Evolutionary conservation across 805 yeast genomes (phyloP), one percentile per base, ranked within the genome.

Genomic region (Metschnikowia lachancei): DNA sequence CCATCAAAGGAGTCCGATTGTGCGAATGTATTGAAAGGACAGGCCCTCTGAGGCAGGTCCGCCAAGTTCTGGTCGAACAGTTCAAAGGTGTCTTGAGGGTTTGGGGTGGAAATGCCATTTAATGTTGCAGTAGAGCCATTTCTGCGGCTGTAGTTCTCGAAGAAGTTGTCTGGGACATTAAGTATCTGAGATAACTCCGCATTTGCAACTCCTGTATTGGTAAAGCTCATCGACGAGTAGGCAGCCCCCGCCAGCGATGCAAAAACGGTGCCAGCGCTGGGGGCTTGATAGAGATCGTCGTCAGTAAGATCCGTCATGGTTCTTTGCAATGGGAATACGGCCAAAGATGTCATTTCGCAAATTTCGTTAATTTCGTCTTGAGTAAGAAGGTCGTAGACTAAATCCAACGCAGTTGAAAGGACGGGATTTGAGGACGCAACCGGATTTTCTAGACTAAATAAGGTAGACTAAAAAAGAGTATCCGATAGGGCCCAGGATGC

Each of bases 221-320:
- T 20, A 7, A 51, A 47, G 17, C 53, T 44, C 49, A 45, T 39
- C 17, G 53, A 43, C 30, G 52, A 35, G 38, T 43, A 43, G 5
- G 50, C 45, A 18, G 45, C 42, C 18, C 39, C 46, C 16, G 37
- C 34, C 32, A 50, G 42, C 34, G 16, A 35, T 32, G 31, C 44
- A 36, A 36, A 42, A 2, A 4, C 46, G 17, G 50, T 43, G 16
- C 45, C 38, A 5, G 36, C 29, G 18, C 39, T 34, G 35, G 53
- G 53, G 18, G 50, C 53, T 39, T 71, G 76, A 52, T 78, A 79
- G 26, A 80, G 63, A 49, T 80, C 85, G 45, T 81, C 85, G 51
- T 80, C 85, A 74, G 79, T 72, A 17, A 79, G 75, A 51, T 80
- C 84, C 14, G 81, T 76, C 44, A 78, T 60, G 17, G 83, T 70